phyloP scores from a whole-genome alignment of 768 basidiomycete genomes.

The Podaxis rugospora region DNA sequence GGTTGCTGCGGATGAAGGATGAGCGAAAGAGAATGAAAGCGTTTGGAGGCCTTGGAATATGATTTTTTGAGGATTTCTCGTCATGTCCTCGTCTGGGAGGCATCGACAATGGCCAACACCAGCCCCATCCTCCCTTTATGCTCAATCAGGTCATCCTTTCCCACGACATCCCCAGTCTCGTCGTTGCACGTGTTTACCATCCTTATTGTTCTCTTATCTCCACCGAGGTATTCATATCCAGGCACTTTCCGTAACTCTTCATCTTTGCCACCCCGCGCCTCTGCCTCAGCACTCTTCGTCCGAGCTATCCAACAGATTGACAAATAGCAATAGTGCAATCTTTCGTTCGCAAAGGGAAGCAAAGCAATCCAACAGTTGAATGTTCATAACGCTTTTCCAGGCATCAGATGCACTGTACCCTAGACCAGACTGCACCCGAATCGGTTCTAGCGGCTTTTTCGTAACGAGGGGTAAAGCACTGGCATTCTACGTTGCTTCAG shows the following conservation, averaged over 20 bases:
- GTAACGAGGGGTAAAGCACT: no score
- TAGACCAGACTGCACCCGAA: no score
- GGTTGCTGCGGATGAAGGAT: conserved; percentile 69
- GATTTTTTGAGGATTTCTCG: conserved; percentile 16
- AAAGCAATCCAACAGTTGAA: no score
- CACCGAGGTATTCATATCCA: background rate
- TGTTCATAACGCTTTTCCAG: no score
- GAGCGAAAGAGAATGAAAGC: conserved; percentile 85
- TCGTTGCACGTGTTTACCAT: conserved; percentile 3
- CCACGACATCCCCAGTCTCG: background rate
- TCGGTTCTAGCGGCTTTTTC: no score
- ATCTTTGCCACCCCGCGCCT: no score
- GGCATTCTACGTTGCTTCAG: no score
- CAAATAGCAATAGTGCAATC: no score
- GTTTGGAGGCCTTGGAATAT: conserved; percentile 82
- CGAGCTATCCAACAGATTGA: no score
- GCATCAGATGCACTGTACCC: no score
- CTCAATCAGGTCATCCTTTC: conserved; percentile 11
- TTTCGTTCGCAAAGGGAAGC: no score
- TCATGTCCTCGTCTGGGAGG: conserved; percentile 6
- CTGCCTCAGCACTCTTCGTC: no score
- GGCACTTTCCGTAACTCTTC: background rate
- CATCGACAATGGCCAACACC: conserved; percentile 4
- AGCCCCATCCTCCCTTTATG: background rate
- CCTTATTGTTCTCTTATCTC: conserved; percentile 7